Evolutionary conservation across 192 early-diverging fungal species (phyloP), one percentile per base, ranked within the genome.

Genomic region (Coemansia nantahalensis): DNA sequence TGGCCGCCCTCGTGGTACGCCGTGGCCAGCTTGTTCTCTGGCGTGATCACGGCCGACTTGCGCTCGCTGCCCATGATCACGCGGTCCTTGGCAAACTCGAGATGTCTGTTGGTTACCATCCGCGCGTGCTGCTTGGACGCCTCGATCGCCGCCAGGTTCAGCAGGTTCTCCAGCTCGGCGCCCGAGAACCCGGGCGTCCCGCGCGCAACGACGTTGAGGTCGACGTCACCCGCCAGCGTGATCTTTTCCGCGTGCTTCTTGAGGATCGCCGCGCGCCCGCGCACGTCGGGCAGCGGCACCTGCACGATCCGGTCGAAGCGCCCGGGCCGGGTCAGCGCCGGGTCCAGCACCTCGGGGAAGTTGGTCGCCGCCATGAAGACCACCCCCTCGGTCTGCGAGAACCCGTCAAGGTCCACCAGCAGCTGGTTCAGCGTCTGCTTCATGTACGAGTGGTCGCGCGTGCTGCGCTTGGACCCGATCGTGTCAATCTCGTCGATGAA

Each of bases 401-500:
- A 99, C 63, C 97, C 97, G 65, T 99, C 97, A 16, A 99, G 80
- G 54, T 99, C 95, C n/a, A 99, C 97, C 24, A 99, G 74, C 33
- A 99, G 74, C 69, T 99, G 97, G 62, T 99, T 99, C 8, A 99
- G 83, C 6, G 97, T 99, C 65, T 99, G 95, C 54, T 94, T 89
- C 90, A 94, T 95, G 54, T 94, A 93, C 5, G 86, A 87, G 65
- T 97, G 93, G 57, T 98, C 97, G 62, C 91, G 91, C 33, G 85
- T 83, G 57, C 84, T 92, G 33, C 95, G 86, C 64, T 93, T 94
- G 42, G 86, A 86, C 16, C 97, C 95, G 59, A 99, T 94, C 1
- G 95, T 93, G 73, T 99, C 97, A 45, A 99, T 81, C 65, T 99
- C 97, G 72, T 99, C 97, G 66, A 99, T 98, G 74, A 99, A 99